Evolutionary conservation across 257 asterid species (phyloP).

Genomic region (Solanum infundibuliforme): DNA sequence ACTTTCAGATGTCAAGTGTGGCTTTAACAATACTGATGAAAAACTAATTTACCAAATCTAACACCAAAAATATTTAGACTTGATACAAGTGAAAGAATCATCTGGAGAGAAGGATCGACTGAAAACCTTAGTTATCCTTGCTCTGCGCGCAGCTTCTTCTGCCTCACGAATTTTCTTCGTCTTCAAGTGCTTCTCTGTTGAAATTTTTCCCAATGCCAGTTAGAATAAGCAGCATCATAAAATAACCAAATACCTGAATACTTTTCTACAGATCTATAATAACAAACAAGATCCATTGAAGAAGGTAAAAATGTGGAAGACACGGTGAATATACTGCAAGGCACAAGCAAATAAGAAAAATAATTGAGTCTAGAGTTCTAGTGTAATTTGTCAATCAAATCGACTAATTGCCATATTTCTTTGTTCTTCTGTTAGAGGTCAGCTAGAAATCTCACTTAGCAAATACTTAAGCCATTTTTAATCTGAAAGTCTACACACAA

Average conservation of each 20-base stretch:
- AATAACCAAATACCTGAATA: neutral
- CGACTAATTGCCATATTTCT: neutral
- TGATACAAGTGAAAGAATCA: neutral
- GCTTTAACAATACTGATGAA: neutral
- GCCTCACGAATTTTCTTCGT: constrained; percentile 83
- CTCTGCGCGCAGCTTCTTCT: constrained; percentile 81
- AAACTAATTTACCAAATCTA: neutral
- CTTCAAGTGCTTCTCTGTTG: constrained; percentile 67
- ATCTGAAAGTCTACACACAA: neutral
- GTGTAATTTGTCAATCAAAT: neutral
- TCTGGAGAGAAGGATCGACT: constrained; percentile 5
- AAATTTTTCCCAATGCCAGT: constrained; percentile 1
- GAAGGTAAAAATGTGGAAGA: neutral
- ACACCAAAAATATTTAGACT: neutral
- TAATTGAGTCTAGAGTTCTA: neutral
- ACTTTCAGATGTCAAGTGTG: neutral
- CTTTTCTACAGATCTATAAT: neutral
- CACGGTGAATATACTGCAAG: neutral
- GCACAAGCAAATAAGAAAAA: neutral
- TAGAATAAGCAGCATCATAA: neutral
- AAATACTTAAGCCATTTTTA: neutral
- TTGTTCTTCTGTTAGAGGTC: neutral
- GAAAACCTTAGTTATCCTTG: constrained; percentile 80
- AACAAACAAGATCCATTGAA: neutral
- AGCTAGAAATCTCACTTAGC: neutral